Evolutionary conservation across 2,329 filamentous ascomycete species (phyloP).

Genomic region (Piedraia hortae): DNA sequence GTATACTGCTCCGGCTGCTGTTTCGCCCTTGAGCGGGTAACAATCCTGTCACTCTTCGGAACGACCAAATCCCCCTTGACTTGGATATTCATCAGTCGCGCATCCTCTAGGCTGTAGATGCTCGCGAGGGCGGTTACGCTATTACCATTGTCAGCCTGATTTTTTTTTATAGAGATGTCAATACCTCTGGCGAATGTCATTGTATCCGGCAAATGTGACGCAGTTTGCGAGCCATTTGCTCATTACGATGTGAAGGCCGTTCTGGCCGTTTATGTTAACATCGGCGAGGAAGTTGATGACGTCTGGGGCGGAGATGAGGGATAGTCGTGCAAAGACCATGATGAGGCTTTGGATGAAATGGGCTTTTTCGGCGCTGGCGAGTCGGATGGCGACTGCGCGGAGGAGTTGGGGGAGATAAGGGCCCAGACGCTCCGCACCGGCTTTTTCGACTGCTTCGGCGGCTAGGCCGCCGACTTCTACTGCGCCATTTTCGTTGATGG

Average conservation of each 20-base stretch:
- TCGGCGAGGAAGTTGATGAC: conserved; percentile 78
- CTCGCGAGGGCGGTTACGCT: conserved; percentile 83
- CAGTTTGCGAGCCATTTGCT: conserved; percentile 95
- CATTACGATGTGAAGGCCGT: conserved; percentile 67
- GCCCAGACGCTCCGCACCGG: conserved; percentile 68
- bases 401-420: conserved; percentile 74
- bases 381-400: conserved; percentile 59
- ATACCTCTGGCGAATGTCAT: conserved; percentile 89
- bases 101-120: conserved; percentile 64
- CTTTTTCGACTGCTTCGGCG: conserved; percentile 84
- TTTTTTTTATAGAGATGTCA: conserved; percentile 10
- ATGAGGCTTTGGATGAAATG: conserved; percentile 90
- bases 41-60: conserved; percentile 52
- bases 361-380: conserved; percentile 58
- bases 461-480: conserved; percentile 90
- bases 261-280: conserved; percentile 52
- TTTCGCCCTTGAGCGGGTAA: conserved; percentile 76
- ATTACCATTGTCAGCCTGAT: conserved; percentile 3
- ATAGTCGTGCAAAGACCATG: conserved; percentile 76
- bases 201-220: conserved; percentile 88
- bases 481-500: conserved; percentile 75
- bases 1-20: conserved; percentile 78
- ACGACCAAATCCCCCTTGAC: conserved; percentile 85
- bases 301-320: conserved; percentile 58
- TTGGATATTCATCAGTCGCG: conserved; percentile 46